A percentile compares a stretch with the other conserved stretches of the same genome.
These are phyloP conservation scores for Globisporangium lucens DNA, from an alignment of 352 stramenopile genomes.

Conservation along the genomic window DNA sequence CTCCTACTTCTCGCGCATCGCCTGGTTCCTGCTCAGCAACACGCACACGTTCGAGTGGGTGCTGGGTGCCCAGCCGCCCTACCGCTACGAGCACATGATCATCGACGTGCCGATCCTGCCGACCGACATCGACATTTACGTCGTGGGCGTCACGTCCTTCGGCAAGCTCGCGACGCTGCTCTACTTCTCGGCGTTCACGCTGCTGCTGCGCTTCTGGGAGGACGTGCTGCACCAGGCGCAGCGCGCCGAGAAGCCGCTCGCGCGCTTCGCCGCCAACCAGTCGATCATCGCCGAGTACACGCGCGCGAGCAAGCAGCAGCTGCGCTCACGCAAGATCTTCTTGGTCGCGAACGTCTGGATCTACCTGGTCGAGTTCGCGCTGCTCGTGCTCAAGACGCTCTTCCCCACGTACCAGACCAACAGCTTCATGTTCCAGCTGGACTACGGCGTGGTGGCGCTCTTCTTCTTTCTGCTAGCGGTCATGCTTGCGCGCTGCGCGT, in stretches of 20 bases:
- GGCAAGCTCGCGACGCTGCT: conserved; percentile 74
- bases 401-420: conserved; percentile 43
- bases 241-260: conserved; percentile 53
- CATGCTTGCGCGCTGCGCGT: conserved; percentile 57
- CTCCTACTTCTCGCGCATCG: conserved; percentile 66
- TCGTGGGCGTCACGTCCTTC: conserved; percentile 72
- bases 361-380: conserved; percentile 67
- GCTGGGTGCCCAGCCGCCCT: conserved; percentile 37
- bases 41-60: conserved; percentile 84
- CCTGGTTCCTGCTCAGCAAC: conserved; percentile 72
- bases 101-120: conserved; percentile 63
- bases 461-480: conserved; percentile 73
- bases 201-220: conserved; percentile 79
- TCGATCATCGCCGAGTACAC: conserved; percentile 76
- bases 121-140: conserved; percentile 82
- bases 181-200: conserved; percentile 80
- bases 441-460: conserved; percentile 70
- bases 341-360: conserved; percentile 83
- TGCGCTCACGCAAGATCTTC: conserved; percentile 59
- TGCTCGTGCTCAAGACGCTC: conserved; percentile 70
- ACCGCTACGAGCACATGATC: conserved; percentile 70
- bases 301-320: conserved; percentile 41
- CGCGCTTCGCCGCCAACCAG: conserved; percentile 60
- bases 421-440: conserved; percentile 62
- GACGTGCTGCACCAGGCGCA: conserved; percentile 59